These are phyloP conservation scores for Naganishia randhawae DNA, from an alignment of 768 basidiomycete species.

Conservation along the genomic window DNA sequence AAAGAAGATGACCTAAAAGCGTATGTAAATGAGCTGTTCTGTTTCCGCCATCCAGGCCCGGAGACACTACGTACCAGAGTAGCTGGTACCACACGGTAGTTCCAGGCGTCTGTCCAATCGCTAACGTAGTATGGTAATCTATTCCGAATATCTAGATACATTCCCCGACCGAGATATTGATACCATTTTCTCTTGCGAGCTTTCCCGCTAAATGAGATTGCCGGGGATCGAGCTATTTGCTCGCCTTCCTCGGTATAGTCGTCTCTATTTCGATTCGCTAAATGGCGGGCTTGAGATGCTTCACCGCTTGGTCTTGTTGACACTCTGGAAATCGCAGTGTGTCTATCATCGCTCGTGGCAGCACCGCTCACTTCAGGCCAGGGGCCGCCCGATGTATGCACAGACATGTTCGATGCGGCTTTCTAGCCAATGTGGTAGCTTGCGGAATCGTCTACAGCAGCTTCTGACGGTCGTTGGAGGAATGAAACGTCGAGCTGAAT, in stretches of 20 bases:
- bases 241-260: neutral
- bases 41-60: constrained; percentile 38
- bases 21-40: neutral
- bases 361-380: neutral
- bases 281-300: neutral
- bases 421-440: no score
- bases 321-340: neutral
- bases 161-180: constrained; percentile 54
- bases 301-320: neutral
- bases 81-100: constrained; percentile 82
- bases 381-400: neutral
- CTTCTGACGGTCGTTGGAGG: no score
- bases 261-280: neutral
- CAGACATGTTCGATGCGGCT: no score
- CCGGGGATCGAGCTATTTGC: neutral
- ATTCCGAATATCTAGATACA: constrained; percentile 65
- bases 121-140: constrained; percentile 74
- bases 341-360: neutral
- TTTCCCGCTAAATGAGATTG: neutral
- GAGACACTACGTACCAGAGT: constrained; percentile 83
- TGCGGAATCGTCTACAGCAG: no score
- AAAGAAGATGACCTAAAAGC: constrained; percentile 40
- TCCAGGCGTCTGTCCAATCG: constrained; percentile 90
- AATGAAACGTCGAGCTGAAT: neutral
- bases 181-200: constrained; percentile 16